Conservation (phyloP, 345 rosid genomes). For the Salix suchowensis region DNA sequence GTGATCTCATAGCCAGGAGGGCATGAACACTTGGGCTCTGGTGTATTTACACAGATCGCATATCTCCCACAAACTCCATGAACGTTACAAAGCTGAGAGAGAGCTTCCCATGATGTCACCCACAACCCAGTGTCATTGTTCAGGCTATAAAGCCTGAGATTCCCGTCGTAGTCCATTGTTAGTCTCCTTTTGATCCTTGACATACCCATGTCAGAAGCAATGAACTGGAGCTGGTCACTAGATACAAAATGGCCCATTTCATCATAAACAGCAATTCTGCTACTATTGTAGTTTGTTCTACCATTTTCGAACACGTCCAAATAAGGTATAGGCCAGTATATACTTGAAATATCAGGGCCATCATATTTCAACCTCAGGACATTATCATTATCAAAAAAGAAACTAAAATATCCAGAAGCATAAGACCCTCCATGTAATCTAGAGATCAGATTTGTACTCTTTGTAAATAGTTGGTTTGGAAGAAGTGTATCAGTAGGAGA, state of each 20-base stretch:
- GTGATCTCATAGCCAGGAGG: constrained; percentile 1
- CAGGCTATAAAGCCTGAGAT: constrained; percentile 10
- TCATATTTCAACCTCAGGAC: constrained; percentile 4
- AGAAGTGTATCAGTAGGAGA: constrained; percentile 4
- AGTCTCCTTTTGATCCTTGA: background rate
- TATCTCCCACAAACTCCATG: constrained; percentile 12
- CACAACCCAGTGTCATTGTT: background rate
- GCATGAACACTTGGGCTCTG: constrained; percentile 5
- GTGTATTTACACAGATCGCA: background rate
- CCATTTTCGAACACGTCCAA: background rate
- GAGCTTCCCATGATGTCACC: constrained; percentile 4
- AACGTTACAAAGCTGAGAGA: background rate
- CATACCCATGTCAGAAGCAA: background rate
- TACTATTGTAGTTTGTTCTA: constrained; percentile 6
- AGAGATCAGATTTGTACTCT: background rate
- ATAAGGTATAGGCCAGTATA: constrained; percentile 5
- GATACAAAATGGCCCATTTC: constrained; percentile 1
- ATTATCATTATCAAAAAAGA: constrained; percentile 8
- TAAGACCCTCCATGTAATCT: background rate
- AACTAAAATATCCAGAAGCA: constrained; percentile 5
- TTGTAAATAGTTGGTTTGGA: background rate
- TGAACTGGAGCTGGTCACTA: background rate
- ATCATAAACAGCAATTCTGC: constrained; percentile 5
- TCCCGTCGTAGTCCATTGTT: constrained; percentile 4
- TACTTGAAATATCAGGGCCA: constrained; percentile 8